Conservation (phyloP, 345 rosid species). For the Trapa incisa region DNA sequence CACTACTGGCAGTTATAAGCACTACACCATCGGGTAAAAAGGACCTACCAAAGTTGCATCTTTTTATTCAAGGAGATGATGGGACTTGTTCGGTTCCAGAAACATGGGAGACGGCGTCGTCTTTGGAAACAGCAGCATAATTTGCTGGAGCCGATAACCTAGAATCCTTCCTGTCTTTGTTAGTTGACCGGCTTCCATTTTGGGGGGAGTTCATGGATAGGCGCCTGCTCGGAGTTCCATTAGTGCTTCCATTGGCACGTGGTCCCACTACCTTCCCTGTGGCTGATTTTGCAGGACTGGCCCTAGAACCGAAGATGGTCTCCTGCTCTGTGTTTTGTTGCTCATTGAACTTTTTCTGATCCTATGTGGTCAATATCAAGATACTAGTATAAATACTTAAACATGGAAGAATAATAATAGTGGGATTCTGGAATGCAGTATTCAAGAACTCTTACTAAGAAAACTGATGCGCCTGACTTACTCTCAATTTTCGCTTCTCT, state of each 20-base stretch:
- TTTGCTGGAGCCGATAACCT: constrained; percentile 57
- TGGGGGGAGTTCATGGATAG: constrained; percentile 65
- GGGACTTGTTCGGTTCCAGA: constrained; percentile 52
- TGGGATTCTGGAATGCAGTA: too few species aligned
- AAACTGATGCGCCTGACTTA: constrained; percentile 14
- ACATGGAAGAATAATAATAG: background rate
- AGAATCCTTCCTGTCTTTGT: constrained; percentile 56
- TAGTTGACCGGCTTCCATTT: constrained; percentile 54
- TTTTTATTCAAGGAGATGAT: constrained; percentile 47
- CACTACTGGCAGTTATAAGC: background rate
- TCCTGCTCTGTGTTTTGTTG: constrained; percentile 77
- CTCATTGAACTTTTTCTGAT: constrained; percentile 76
- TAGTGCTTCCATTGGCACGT: constrained; percentile 55
- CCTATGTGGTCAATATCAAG: constrained; percentile 19
- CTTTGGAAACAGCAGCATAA: constrained; percentile 54
- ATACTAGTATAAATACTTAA: background rate
- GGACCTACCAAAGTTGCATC: constrained; percentile 11
- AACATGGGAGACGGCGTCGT: constrained; percentile 55
- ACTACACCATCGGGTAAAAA: background rate
- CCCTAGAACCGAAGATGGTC: constrained; percentile 41
- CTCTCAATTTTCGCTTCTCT: constrained; percentile 72
- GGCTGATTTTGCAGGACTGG: constrained; percentile 71
- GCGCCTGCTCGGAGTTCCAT: constrained; percentile 69
- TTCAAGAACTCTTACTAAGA: too few species aligned
- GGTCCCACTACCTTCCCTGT: constrained; percentile 68